Evolutionary conservation across 495 filamentous ascomycete species (phyloP).

Genomic region (Terfezia claveryi): DNA sequence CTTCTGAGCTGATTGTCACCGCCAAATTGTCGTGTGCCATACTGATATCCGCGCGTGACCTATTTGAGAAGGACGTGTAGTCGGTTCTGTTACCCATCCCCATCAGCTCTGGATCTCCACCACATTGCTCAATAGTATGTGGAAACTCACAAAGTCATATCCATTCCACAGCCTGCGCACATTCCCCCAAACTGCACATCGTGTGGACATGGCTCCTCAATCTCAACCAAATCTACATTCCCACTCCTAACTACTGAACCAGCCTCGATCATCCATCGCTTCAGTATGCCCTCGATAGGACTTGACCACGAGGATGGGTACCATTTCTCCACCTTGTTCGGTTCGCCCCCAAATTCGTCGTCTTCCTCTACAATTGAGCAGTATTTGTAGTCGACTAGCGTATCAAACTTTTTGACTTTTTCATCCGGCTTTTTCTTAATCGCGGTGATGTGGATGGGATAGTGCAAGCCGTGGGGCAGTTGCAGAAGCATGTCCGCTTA

Average conservation of each 20-base stretch:
- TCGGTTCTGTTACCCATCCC: constrained; percentile 18
- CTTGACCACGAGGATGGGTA: constrained; percentile 61
- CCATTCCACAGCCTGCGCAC: constrained; percentile 81
- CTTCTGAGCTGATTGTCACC: constrained; percentile 33
- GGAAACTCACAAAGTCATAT: constrained; percentile 60
- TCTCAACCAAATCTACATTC: constrained; percentile 39
- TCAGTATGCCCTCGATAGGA: constrained; percentile 55
- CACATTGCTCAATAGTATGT: not conserved
- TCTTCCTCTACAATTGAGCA: constrained; percentile 53
- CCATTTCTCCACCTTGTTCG: constrained; percentile 42
- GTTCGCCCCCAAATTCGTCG: constrained; percentile 39
- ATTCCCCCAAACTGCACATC: constrained; percentile 75
- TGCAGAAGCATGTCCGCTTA: constrained; percentile 18
- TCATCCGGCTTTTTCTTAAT: constrained; percentile 58
- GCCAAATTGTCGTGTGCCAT: constrained; percentile 79
- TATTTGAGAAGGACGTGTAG: constrained; percentile 25
- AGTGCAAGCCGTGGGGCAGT: constrained; percentile 35
- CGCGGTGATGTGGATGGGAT: constrained; percentile 84
- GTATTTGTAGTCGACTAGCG: constrained; percentile 68
- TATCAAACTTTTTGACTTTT: constrained; percentile 46
- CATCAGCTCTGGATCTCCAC: constrained; percentile 4
- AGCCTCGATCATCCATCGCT: constrained; percentile 48
- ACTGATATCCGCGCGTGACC: constrained; percentile 68
- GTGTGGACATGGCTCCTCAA: constrained; percentile 82
- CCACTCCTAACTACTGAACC: constrained; percentile 43